Base-by-base conservation (phyloP, 495 filamentous ascomycete species). In the Penicillium flavigenum region DNA sequence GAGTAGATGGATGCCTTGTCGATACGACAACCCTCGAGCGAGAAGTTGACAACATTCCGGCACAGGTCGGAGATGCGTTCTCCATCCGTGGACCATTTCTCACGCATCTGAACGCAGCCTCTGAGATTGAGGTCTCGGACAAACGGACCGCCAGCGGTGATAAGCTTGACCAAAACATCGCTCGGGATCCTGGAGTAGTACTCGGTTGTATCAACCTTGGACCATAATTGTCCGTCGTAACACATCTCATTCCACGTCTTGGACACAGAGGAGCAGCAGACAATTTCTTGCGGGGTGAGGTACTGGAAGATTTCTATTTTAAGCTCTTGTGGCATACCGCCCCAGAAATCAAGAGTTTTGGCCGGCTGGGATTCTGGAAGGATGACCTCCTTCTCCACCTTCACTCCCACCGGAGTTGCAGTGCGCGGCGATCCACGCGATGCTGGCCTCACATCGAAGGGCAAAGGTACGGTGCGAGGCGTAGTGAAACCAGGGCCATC, bases 211-310 rank as follows among this genome's bases (percentile, higher is more conserved):
- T 98, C 91, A 42, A 98, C 79, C 46, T 80, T 82, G 0, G 82
- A 83, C 94, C 94, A 98, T 17, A 98, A 75, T 72, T 98, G 94
- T 8, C 94, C 94, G 69, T 98, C 94, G 60, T 91, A 96, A 74
- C 93, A 97, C 78, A 91, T 88, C 32, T 81, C 75, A 69, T 96
- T 78, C 81, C 94, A 98, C 16, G 80, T 68, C 63, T 84, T 91
- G 63, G 85, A 91, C n/a, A 96, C 88, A 14, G 81, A 72, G 5
- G 94, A 95, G 47, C 83, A 84, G 51, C 89, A 85, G 10, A 98
- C 83, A 47, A 98, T 83, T 67, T 98, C 87, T 63, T 84, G 90
- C 11, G 93, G 92, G 27, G 75, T 80, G 27, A 98, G 73, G 63
- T 87, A 90, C 5, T 81, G 77, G 54, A 98, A 81, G 51, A 98